Conservation (phyloP, 805 yeast genomes). For the Jamesozyma piceae region DNA sequence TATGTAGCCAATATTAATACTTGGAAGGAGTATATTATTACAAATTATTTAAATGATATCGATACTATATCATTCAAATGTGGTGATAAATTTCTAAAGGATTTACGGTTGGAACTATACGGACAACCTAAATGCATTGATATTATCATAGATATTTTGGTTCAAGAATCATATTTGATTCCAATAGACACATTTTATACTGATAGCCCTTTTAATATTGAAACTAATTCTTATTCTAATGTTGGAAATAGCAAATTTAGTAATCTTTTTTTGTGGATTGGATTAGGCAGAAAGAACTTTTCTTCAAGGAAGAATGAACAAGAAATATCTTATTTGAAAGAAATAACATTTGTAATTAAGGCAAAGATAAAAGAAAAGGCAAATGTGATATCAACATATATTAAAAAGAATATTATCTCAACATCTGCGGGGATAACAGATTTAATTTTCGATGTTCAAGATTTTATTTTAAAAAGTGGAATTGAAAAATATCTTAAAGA, state of each 20-base stretch:
- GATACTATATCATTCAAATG: constrained; percentile 21
- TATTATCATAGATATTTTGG: constrained; percentile 28
- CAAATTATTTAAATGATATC: constrained; percentile 4
- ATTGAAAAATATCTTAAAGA: constrained; percentile 2
- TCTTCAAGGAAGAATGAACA: constrained; percentile 12
- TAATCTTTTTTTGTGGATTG: constrained; percentile 12
- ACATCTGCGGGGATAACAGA: constrained; percentile 17
- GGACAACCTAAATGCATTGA: constrained; percentile 33
- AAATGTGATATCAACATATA: constrained; percentile 4
- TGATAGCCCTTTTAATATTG: constrained; percentile 2
- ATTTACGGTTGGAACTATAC: constrained; percentile 20
- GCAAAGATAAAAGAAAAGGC: constrained; percentile 10
- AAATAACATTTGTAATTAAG: constrained; percentile 10
- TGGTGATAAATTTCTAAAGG: constrained; percentile 21
- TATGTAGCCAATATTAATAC: constrained; percentile 33
- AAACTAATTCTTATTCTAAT: background rate
- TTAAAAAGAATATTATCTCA: constrained; percentile 12
- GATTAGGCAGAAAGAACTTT: constrained; percentile 3
- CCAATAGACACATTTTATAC: constrained; percentile 21
- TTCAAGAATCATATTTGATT: constrained; percentile 24
- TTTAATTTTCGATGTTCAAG: constrained; percentile 13
- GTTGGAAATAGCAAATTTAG: background rate
- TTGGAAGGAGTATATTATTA: constrained; percentile 29
- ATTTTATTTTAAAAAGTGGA: constrained; percentile 12
- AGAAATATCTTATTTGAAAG: constrained; percentile 13